These are phyloP conservation scores for Xylaria intraflava DNA, from an alignment of 495 filamentous ascomycete genomes.

Conservation along the genomic window DNA sequence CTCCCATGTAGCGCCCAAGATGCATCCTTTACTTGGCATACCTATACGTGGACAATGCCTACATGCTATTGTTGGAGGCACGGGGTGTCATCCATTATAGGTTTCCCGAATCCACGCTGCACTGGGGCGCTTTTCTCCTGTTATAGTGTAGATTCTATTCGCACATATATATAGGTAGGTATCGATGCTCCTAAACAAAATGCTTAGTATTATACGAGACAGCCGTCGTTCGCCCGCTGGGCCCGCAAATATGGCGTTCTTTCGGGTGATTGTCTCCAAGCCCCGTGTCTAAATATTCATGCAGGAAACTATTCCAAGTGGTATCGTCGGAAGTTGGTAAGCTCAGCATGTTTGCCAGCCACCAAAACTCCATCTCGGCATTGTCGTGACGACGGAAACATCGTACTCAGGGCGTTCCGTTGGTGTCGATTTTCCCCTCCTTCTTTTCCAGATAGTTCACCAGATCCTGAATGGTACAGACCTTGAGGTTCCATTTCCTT, in stretches of 20 bases:
- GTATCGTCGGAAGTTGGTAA: too few species aligned
- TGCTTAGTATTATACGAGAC: not conserved
- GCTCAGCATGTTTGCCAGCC: too few species aligned
- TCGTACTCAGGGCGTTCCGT: conserved; percentile 22
- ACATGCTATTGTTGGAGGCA: too few species aligned
- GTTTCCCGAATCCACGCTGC: too few species aligned
- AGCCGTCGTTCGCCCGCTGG: not conserved
- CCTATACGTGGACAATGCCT: too few species aligned
- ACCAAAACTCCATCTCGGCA: not conserved
- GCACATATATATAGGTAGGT: not conserved
- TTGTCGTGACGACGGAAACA: not conserved
- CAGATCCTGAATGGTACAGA: conserved; percentile 92
- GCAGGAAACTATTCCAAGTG: not conserved
- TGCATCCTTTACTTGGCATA: too few species aligned
- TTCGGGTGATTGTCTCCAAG: not conserved
- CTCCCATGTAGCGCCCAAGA: too few species aligned
- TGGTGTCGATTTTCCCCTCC: conserved; percentile 43
- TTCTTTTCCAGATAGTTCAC: conserved; percentile 69
- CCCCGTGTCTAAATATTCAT: not conserved
- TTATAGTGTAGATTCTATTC: conserved; percentile 1
- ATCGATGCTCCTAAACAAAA: not conserved
- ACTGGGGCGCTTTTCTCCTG: too few species aligned
- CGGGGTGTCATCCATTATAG: too few species aligned
- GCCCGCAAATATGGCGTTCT: not conserved
- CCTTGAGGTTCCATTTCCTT: conserved; percentile 78